Evolutionary conservation across 2,329 filamentous ascomycete species (phyloP).

Genomic region (Aspergillus texensis): DNA sequence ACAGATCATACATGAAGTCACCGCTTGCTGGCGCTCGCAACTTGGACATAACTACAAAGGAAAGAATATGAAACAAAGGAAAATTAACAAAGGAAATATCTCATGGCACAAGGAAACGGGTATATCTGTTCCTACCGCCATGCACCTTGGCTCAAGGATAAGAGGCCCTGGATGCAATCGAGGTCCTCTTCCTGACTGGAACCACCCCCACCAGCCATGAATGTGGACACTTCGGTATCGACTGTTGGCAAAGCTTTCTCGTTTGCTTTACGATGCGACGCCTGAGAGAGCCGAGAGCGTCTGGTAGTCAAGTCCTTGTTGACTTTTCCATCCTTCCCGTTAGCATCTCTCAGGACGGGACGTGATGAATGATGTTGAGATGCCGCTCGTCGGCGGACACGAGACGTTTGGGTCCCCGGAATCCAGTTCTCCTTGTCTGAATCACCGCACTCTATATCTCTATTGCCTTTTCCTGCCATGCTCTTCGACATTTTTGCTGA

Average conservation of each 20-base stretch:
- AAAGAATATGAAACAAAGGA: constrained; percentile 27
- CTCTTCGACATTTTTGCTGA: constrained; percentile 30
- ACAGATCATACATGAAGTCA: constrained; percentile 28
- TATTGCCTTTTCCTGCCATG: constrained; percentile 28
- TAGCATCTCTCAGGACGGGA: constrained; percentile 50
- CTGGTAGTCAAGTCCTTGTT: constrained; percentile 30
- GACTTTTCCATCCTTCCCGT: constrained; percentile 27
- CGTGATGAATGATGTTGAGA: constrained; percentile 34
- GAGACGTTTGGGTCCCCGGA: constrained; percentile 49
- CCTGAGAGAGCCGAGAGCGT: constrained; percentile 29
- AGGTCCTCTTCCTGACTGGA: constrained; percentile 78
- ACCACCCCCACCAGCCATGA: constrained; percentile 63
- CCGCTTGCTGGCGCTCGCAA: constrained; percentile 33
- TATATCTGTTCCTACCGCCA: constrained; percentile 63
- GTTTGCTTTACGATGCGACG: constrained; percentile 27
- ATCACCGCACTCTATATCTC: constrained; percentile 61
- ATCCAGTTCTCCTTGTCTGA: constrained; percentile 96
- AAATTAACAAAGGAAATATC: constrained; percentile 28
- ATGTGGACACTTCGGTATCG: constrained; percentile 69
- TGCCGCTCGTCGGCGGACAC: constrained; percentile 40
- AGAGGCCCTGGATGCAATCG: constrained; percentile 84
- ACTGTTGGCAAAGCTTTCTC: constrained; percentile 45
- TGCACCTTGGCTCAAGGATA: constrained; percentile 89
- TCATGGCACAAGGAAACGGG: constrained; percentile 13
- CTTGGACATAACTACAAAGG: constrained; percentile 25